These are phyloP conservation scores for Stemphylium beticola DNA, from an alignment of 2,329 filamentous ascomycete genomes.

Conservation along the genomic window DNA sequence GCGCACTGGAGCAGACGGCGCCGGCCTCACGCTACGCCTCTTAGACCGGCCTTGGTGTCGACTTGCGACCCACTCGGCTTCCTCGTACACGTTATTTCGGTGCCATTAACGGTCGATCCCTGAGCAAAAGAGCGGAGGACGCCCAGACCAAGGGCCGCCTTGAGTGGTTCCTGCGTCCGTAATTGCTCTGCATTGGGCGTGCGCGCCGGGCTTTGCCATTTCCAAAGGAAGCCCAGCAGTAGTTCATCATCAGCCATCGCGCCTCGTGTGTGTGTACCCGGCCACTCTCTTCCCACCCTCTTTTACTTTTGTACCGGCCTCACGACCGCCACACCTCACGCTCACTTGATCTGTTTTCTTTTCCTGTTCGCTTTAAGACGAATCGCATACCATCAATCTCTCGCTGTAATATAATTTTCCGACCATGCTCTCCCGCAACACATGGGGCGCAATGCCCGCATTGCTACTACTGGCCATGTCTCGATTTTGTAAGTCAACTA, in stretches of 20 bases:
- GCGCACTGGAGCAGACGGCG: too few species aligned
- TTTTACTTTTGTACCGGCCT: conserved; percentile 13
- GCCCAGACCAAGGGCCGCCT: conserved; percentile 8
- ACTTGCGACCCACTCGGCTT: conserved; percentile 19
- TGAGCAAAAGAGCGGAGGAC: conserved; percentile 12
- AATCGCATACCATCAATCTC: conserved; percentile 22
- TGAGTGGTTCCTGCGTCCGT: conserved; percentile 18
- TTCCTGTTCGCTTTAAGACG: conserved; percentile 9
- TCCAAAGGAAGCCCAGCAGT: conserved; percentile 13
- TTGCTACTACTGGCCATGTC: conserved; percentile 38
- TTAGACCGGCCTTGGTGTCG: conserved; percentile 8
- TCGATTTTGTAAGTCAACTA: conserved; percentile 36
- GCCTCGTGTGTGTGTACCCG: not conserved
- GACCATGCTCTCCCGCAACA: conserved; percentile 26
- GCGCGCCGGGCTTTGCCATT: conserved; percentile 14
- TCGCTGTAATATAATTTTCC: conserved; percentile 24
- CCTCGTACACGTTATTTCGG: conserved; percentile 34
- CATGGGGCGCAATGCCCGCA: conserved; percentile 35
- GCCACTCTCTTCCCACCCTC: not conserved
- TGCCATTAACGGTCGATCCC: conserved; percentile 17
- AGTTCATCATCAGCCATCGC: conserved; percentile 13
- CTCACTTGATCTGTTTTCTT: conserved; percentile 23
- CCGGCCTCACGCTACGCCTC: conserved; percentile 4
- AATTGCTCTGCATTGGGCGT: conserved; percentile 19
- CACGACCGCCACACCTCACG: conserved; percentile 15